Percentiles rank a stretch among this genome's conserved stretches.
Evolutionary conservation across 345 rosid genomes (phyloP).

Genomic region (Anacardium occidentale): DNA sequence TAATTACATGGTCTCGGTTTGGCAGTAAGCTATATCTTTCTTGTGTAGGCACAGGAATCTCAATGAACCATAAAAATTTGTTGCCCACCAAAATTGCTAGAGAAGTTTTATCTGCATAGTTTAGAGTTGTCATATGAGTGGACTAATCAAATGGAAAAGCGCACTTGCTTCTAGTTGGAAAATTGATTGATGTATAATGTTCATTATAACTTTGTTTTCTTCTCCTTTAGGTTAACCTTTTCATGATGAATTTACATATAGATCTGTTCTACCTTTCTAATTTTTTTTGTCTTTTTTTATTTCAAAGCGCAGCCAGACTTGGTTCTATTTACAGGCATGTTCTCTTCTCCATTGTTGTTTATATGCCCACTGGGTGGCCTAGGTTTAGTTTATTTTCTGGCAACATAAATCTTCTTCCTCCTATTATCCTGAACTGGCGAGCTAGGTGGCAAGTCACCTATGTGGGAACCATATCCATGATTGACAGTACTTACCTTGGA

Average conservation of each 20-base stretch:
- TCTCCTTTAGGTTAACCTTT: not conserved
- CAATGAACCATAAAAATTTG: too few species aligned
- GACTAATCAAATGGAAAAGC: not conserved
- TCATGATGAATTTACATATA: not conserved
- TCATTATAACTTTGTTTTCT: not conserved
- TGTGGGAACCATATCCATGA: not conserved
- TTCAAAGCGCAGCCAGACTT: constrained; percentile 72
- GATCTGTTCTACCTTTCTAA: not conserved
- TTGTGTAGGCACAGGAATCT: too few species aligned
- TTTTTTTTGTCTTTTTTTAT: constrained; percentile 2
- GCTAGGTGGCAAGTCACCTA: constrained; percentile 14
- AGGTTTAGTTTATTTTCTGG: not conserved
- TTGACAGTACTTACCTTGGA: not conserved
- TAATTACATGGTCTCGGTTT: too few species aligned
- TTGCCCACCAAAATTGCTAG: too few species aligned
- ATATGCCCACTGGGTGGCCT: constrained; percentile 16
- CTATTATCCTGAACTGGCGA: constrained; percentile 1
- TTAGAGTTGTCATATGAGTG: too few species aligned
- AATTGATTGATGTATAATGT: not conserved
- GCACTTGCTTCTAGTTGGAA: not conserved
- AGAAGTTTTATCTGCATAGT: too few species aligned
- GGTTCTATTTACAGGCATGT: constrained; percentile 90
- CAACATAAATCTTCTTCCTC: constrained; percentile 1
- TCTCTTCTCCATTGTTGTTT: constrained; percentile 25
- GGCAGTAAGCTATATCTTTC: too few species aligned